Base-by-base conservation (phyloP, 1,284 basidiomycete genomes). In the Boletus subluridellus region DNA sequence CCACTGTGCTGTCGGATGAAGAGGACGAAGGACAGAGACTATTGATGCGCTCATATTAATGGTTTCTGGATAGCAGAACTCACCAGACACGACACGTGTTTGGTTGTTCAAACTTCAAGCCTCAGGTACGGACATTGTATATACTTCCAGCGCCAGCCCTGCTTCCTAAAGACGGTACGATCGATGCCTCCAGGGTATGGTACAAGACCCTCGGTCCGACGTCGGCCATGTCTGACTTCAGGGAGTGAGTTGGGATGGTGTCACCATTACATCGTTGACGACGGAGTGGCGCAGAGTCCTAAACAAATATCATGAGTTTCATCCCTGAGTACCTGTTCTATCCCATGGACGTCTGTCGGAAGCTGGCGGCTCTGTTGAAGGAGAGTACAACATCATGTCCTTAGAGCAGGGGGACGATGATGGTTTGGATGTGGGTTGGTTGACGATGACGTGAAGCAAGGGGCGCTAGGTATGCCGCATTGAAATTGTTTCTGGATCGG, bases 31-130 rank as follows among this genome's bases (percentile, higher is more conserved):
- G 21, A 21, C 21, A 1, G 21, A 21, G 21, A 21, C 21, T 21
- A 21, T 21, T 21, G 21, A 21, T 21, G 21, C 21, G 21, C 21
- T 21, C 21, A 1, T 21, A 21, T 21, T 21, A 32, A n/a, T 52
- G 47, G 3, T 10, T 0, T 42, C n/a, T 35, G 5, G 51, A 46
- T 37, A 11, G 3, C 37, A 5, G 34, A 52, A 54, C 50, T 52
- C 39, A 60, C 12, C 41, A 35, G 52, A 28, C 10, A 41, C 42
- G n/a, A 24, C 35, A 55, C 57, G 90, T 90, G 78, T 94, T 12
- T 95, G 94, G 94, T 71, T 95, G 24, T 95, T 96, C 81, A 95
- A 94, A 21, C 1, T 95, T 96, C 82, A 95, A 94, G 71, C 92
- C 93, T 0, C 85, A 80, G 59, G 85, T 95, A 63, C 83, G 83